These are phyloP conservation scores for Purpureocillium lavendulum DNA, from an alignment of 2,329 filamentous ascomycete species.

Conservation along the genomic window DNA sequence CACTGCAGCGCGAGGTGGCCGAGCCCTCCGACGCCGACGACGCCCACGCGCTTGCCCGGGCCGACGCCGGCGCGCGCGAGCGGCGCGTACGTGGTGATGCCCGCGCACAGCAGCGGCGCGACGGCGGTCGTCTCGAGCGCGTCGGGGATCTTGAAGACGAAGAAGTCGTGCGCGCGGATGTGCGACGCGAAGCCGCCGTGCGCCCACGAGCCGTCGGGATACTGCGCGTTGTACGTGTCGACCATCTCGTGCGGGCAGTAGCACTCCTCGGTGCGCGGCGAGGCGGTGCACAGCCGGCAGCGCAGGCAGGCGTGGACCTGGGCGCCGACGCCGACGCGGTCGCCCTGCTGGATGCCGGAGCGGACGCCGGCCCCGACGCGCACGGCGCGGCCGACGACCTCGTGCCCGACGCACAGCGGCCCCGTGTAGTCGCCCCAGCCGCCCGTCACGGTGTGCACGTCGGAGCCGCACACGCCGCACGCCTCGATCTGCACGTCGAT, in stretches of 20 bases:
- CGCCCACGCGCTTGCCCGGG: constrained; percentile 61
- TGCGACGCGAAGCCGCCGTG: constrained; percentile 56
- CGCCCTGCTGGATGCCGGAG: constrained; percentile 45
- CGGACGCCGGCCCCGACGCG: constrained; percentile 34
- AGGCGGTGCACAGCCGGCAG: constrained; percentile 35
- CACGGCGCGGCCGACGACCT: constrained; percentile 48
- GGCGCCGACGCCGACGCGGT: constrained; percentile 56
- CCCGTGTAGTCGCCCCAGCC: constrained; percentile 42
- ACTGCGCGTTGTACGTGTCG: constrained; percentile 50
- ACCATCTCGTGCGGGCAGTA: constrained; percentile 36
- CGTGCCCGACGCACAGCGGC: constrained; percentile 47
- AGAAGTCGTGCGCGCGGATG: constrained; percentile 45
- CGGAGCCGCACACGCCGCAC: constrained; percentile 56
- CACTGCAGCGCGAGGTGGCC: constrained; percentile 68
- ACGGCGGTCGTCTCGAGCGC: constrained; percentile 36
- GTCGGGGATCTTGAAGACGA: constrained; percentile 52
- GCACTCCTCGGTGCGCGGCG: constrained; percentile 32
- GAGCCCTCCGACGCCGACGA: constrained; percentile 65
- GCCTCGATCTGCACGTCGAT: constrained; percentile 65
- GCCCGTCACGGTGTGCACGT: constrained; percentile 50
- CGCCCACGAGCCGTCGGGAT: constrained; percentile 48
- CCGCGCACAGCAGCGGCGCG: constrained; percentile 69
- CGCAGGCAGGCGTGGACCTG: constrained; percentile 50
- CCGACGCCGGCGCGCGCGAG: constrained; percentile 59
- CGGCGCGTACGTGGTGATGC: constrained; percentile 66